Evolutionary conservation across 2,329 filamentous ascomycete genomes (phyloP).

Genomic region (Botrytis medusae): DNA sequence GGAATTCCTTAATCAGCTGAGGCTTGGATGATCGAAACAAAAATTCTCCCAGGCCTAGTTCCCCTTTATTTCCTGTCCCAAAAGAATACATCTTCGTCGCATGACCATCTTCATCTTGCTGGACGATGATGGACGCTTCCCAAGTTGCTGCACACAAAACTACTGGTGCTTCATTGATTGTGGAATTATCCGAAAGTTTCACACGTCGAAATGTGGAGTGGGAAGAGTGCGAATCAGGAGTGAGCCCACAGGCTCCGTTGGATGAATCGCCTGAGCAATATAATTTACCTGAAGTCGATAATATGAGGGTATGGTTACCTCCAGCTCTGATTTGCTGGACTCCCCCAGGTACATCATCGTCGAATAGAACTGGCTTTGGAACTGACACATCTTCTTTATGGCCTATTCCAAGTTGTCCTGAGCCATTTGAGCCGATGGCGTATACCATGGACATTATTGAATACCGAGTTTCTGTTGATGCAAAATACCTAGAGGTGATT

Average conservation of each 20-base stretch:
- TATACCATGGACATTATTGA: slow-evolving; percentile 56
- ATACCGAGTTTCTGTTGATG: not conserved
- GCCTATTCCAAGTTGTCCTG: slow-evolving; percentile 70
- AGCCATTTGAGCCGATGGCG: slow-evolving; percentile 74
- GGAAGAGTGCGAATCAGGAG: slow-evolving; percentile 17
- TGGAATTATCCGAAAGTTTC: slow-evolving; percentile 27
- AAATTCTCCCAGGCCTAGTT: slow-evolving; percentile 63
- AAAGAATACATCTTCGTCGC: slow-evolving; percentile 58
- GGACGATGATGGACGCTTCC: slow-evolving; percentile 68
- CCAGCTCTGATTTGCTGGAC: slow-evolving; percentile 54
- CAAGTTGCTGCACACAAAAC: slow-evolving; percentile 70
- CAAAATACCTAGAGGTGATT: not conserved
- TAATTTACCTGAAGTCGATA: slow-evolving; percentile 60
- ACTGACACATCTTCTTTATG: slow-evolving; percentile 70
- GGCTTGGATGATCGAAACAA: slow-evolving; percentile 51
- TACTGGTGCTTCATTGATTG: slow-evolving; percentile 34
- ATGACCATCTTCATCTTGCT: slow-evolving; percentile 46
- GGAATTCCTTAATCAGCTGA: slow-evolving; percentile 59
- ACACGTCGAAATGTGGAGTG: slow-evolving; percentile 30
- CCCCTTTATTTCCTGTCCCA: slow-evolving; percentile 68
- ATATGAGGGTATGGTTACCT: slow-evolving; percentile 82
- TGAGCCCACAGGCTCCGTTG: slow-evolving; percentile 54
- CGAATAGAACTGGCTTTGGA: slow-evolving; percentile 62
- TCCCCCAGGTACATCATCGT: slow-evolving; percentile 40
- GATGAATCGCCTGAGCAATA: slow-evolving; percentile 64